These are phyloP conservation scores for Peronosclerospora sorghi DNA, from an alignment of 352 stramenopile species.

Conservation along the genomic window DNA sequence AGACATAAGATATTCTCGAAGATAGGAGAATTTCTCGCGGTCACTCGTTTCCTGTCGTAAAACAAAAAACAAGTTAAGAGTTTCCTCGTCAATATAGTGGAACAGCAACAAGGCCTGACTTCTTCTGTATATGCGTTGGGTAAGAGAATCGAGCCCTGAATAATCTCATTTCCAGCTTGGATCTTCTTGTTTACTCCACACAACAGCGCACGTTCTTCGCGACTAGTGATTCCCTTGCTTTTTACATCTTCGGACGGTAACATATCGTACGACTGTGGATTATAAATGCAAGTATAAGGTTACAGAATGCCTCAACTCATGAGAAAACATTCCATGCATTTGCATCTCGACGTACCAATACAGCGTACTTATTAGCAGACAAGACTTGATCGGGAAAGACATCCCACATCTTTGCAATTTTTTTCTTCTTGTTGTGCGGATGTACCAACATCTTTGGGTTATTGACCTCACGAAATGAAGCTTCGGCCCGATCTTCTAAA, in stretches of 20 bases:
- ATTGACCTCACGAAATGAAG: slow-evolving; percentile 65
- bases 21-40: slow-evolving; percentile 73
- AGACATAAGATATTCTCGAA: slow-evolving; percentile 70
- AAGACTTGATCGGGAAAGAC: slow-evolving; percentile 74
- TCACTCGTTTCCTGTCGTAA: slow-evolving; percentile 39
- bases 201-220: slow-evolving; percentile 58
- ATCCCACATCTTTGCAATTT: slow-evolving; percentile 72
- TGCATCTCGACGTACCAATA: slow-evolving; percentile 36
- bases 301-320: too few species aligned
- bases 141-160: slow-evolving; percentile 69
- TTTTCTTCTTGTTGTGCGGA: slow-evolving; percentile 75
- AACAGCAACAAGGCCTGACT: slow-evolving; percentile 18
- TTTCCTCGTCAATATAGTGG: neutral
- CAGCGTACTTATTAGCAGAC: slow-evolving; percentile 71
- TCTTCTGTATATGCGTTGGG: slow-evolving; percentile 44
- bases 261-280: slow-evolving; percentile 69
- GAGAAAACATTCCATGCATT: too few species aligned
- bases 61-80: slow-evolving; percentile 3
- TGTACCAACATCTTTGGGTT: slow-evolving; percentile 59
- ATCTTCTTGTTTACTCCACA: slow-evolving; percentile 66
- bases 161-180: slow-evolving; percentile 37
- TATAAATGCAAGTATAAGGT: too few species aligned
- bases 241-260: slow-evolving; percentile 72
- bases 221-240: slow-evolving; percentile 54
- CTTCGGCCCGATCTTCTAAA: slow-evolving; percentile 68